Evolutionary conservation across 2,329 filamentous ascomycete species (phyloP), one percentile per base, ranked within the genome.

Genomic region (Diplodia scrobiculata): DNA sequence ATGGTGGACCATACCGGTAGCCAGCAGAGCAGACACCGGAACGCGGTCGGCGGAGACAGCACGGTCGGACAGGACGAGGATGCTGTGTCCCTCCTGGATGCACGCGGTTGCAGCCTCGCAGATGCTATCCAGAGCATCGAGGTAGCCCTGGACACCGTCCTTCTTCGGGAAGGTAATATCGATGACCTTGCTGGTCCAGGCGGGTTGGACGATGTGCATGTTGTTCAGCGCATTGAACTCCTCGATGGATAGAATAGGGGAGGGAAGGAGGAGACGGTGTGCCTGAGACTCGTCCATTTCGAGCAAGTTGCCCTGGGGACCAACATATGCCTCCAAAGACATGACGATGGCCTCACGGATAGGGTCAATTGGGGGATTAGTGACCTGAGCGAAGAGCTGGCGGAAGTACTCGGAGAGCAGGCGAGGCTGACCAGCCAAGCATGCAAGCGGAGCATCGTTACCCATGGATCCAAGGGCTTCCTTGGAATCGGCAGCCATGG

Each of bases 341-440:
- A 98, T 98, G 79, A 98, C 94, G 73, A 97, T 95, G 32, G 93
- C 94, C 84, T 98, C 94, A 79, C 94, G 87, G 72, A 98, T 98
- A 36, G 94, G 94, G 75, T 98, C 94, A 74, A 98, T 98, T 14
- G 94, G 94, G 71, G 94, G 94, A 79, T 98, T 98, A 68, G 94
- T 98, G 77, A 98, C 94, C 81, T 98, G 94, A 10, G 94, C 94
- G 78, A 98, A 98, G 51, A 98, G 88, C 82, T 98, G 91, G 69
- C 94, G 89, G 89, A 98, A 98, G 81, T 98, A 98, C 79, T 97
- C 94, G 78, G 91, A 96, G 21, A 97, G 86, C 64, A 97, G 84
- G 71, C 93, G 91, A 71, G 94, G 92, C 69, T 93, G 91, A 70
- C 91, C 86, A n/a, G 94, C 91, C 76, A 98, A 84, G 78, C 92